A percentile compares a stretch with the other conserved stretches of the same genome.
phyloP scores from a whole-genome alignment of 2,329 filamentous ascomycete species.

The Parascedosporium putredinis region DNA sequence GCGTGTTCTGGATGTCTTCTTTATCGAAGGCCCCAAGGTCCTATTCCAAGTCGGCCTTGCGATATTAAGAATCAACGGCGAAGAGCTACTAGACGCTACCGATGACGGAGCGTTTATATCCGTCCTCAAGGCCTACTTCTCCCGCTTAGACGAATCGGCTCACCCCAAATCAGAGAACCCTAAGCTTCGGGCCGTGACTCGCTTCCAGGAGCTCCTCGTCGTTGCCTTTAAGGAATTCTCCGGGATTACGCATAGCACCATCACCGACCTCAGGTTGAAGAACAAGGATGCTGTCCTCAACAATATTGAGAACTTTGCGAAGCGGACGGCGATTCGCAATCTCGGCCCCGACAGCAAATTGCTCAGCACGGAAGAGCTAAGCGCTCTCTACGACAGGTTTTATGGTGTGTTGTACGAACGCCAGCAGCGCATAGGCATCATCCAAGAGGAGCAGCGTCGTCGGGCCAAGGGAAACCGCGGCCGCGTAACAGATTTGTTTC shows the following conservation, averaged over 20 bases:
- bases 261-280: constrained; percentile 78
- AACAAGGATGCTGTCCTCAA: constrained; percentile 92
- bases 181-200: constrained; percentile 85
- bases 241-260: constrained; percentile 84
- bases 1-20: constrained; percentile 93
- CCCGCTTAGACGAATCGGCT: constrained; percentile 84
- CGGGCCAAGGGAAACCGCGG: constrained; percentile 50
- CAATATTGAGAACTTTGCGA: constrained; percentile 95
- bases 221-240: constrained; percentile 98
- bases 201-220: constrained; percentile 97
- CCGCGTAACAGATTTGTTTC: constrained; percentile 27
- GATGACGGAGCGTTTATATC: constrained; percentile 97
- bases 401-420: constrained; percentile 87
- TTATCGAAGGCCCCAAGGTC: constrained; percentile 94
- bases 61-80: constrained; percentile 94
- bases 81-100: constrained; percentile 83
- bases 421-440: constrained; percentile 68
- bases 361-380: constrained; percentile 73
- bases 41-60: constrained; percentile 93
- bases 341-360: constrained; percentile 93
- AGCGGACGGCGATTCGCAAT: constrained; percentile 91
- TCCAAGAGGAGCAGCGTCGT: constrained; percentile 65
- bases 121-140: constrained; percentile 89
- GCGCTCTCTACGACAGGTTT: constrained; percentile 86
- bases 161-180: constrained; percentile 93